phyloP scores from a whole-genome alignment of 2,329 filamentous ascomycete species.

The Pyricularia grisea region DNA sequence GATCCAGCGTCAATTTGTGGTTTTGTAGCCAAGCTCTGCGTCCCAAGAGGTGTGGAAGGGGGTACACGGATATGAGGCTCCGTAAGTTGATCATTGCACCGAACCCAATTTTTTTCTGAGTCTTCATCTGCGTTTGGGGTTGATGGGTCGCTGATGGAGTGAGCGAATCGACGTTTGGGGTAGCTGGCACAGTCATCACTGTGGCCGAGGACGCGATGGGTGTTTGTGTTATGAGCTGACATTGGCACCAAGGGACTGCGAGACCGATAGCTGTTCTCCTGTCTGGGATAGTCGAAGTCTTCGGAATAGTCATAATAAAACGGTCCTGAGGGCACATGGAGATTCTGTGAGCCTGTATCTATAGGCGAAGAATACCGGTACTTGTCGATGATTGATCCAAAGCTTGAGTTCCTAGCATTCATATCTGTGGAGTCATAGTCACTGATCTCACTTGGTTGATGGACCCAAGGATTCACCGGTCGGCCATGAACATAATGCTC shows the following conservation, averaged over 20 bases:
- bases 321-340: conserved; percentile 19
- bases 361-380: conserved; percentile 24
- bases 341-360: conserved; percentile 13
- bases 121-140: background rate
- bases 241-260: conserved; percentile 20
- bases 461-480: conserved; percentile 12
- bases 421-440: conserved; percentile 26
- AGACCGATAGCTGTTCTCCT: conserved; percentile 1
- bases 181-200: background rate
- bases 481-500: conserved; percentile 9
- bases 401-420: conserved; percentile 33
- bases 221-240: conserved; percentile 6
- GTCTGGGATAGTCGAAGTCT: conserved; percentile 27
- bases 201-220: background rate
- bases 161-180: background rate
- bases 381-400: conserved; percentile 41
- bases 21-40: background rate
- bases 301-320: conserved; percentile 46
- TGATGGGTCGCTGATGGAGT: background rate
- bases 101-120: background rate
- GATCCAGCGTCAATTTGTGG: background rate
- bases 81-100: background rate
- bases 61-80: background rate
- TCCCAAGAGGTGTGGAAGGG: background rate
- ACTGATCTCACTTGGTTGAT: conserved; percentile 21